A percentile compares a stretch with the other conserved stretches of the same genome.
These are phyloP conservation scores for Fagopyrum homotropicum DNA, from an alignment of 148 eudicot species.

Conservation along the genomic window DNA sequence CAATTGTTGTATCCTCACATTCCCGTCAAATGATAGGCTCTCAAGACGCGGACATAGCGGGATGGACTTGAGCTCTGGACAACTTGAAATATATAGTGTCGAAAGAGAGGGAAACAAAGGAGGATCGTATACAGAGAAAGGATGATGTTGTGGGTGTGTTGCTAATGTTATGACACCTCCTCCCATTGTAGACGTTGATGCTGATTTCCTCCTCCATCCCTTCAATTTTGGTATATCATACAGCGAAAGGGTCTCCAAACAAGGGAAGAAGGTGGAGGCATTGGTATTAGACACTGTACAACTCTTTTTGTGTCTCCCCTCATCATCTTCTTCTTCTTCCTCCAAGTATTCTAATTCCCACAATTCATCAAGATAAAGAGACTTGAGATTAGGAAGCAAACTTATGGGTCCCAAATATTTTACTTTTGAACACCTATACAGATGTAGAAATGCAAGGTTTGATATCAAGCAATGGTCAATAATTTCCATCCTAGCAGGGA, in stretches of 20 bases:
- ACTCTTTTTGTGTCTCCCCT: too few relatives aligned
- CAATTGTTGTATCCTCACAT: not conserved
- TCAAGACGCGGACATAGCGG: not conserved
- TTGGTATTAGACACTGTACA: not conserved
- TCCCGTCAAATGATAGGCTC: rapidly evolving
- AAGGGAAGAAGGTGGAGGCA: not conserved
- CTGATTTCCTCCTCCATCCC: not conserved
- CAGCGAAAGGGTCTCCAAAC: not conserved
- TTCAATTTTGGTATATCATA: not conserved
- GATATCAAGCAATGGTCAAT: too few relatives aligned
- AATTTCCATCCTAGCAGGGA: not conserved
- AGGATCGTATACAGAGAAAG: not conserved
- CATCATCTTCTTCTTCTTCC: not conserved
- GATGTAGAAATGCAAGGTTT: not conserved
- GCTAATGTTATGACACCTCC: too few relatives aligned
- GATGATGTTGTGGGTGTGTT: too few relatives aligned
- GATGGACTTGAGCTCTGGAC: not conserved
- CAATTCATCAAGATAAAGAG: not conserved
- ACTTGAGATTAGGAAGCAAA: not conserved
- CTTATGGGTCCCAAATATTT: not conserved
- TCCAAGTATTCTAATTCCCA: not conserved
- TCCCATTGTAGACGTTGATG: not conserved
- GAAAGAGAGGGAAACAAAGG: not conserved
- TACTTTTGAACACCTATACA: not conserved
- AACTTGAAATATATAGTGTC: not conserved